A percentile compares a stretch with the other conserved stretches of the same genome.
Conservation (phyloP, 2,329 filamentous ascomycete genomes). For the Sphaerostilbella broomeana region DNA sequence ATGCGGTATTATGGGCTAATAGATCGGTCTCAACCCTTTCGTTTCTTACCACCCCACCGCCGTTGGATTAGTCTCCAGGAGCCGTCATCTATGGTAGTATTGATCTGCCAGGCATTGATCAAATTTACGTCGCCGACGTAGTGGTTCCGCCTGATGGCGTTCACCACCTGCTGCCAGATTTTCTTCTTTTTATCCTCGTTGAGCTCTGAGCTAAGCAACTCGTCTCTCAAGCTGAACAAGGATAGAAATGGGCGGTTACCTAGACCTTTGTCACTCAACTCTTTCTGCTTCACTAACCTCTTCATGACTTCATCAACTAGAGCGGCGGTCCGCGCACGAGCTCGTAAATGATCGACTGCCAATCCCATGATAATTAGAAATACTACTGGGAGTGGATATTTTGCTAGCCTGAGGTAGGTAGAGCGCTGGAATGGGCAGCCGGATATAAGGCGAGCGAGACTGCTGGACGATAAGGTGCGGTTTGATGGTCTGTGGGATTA, state of each 20-base stretch:
- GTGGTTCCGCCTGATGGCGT: slow-evolving; percentile 85
- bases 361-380: slow-evolving; percentile 49
- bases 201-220: slow-evolving; percentile 79
- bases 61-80: slow-evolving; percentile 39
- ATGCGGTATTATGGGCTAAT: slow-evolving; percentile 16
- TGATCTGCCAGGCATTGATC: slow-evolving; percentile 63
- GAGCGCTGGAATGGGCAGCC: slow-evolving; percentile 71
- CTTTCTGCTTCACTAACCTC: slow-evolving; percentile 75
- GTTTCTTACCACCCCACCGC: slow-evolving; percentile 27
- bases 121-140: slow-evolving; percentile 72
- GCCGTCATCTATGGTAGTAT: slow-evolving; percentile 43
- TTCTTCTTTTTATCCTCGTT: slow-evolving; percentile 67
- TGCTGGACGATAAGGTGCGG: slow-evolving; percentile 70
- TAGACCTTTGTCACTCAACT: slow-evolving; percentile 60
- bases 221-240: slow-evolving; percentile 83
- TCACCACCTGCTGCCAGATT: slow-evolving; percentile 76
- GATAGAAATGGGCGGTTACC: slow-evolving; percentile 77
- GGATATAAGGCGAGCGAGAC: slow-evolving; percentile 87
- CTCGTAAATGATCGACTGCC: slow-evolving; percentile 55
- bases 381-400: slow-evolving; percentile 81
- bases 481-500: slow-evolving; percentile 63
- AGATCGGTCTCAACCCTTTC: slow-evolving; percentile 37
- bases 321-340: slow-evolving; percentile 66
- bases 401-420: slow-evolving; percentile 71
- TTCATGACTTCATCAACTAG: slow-evolving; percentile 81